Evolutionary conservation across 805 yeast species (phyloP).

Genomic region (Kuraishia cidri): DNA sequence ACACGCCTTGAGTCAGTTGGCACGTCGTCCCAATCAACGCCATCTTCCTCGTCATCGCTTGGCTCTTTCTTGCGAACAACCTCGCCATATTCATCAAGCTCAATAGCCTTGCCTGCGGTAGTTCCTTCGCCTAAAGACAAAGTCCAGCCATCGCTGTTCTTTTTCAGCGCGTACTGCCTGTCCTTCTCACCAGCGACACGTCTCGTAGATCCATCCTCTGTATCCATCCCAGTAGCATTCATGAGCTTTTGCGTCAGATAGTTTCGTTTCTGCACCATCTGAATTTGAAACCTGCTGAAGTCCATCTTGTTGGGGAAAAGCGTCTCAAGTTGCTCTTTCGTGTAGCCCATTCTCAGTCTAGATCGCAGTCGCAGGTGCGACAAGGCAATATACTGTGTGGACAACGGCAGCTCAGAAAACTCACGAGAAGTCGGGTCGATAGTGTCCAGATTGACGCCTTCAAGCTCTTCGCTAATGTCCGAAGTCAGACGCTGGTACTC

Average conservation of each 20-base stretch:
- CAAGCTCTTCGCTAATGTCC: conserved; percentile 51
- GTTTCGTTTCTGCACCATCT: conserved; percentile 87
- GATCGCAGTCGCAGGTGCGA: conserved; percentile 79
- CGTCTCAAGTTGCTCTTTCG: conserved; percentile 77
- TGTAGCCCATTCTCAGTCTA: conserved; percentile 89
- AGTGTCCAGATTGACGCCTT: conserved; percentile 57
- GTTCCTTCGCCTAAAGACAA: conserved; percentile 46
- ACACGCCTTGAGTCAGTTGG: conserved; percentile 21
- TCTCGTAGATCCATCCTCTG: conserved; percentile 26
- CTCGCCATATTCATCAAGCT: conserved; percentile 25
- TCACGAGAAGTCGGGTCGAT: conserved; percentile 81
- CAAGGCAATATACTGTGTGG: conserved; percentile 81
- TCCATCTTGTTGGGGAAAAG: conserved; percentile 83
- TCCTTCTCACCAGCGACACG: conserved; percentile 82
- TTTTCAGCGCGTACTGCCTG: conserved; percentile 62
- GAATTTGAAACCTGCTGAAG: conserved; percentile 87
- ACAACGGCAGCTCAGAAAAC: conserved; percentile 67
- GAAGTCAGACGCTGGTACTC: conserved; percentile 57
- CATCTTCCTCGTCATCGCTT: conserved; percentile 31
- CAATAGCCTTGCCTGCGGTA: conserved; percentile 35
- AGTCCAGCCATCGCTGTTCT: conserved; percentile 81
- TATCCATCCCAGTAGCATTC: conserved; percentile 76
- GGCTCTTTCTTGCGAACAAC: conserved; percentile 5
- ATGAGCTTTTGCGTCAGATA: conserved; percentile 81
- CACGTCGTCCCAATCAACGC: conserved; percentile 69